Base-by-base conservation (phyloP, 208 protist genomes). In the Crithidia brevicula region DNA sequence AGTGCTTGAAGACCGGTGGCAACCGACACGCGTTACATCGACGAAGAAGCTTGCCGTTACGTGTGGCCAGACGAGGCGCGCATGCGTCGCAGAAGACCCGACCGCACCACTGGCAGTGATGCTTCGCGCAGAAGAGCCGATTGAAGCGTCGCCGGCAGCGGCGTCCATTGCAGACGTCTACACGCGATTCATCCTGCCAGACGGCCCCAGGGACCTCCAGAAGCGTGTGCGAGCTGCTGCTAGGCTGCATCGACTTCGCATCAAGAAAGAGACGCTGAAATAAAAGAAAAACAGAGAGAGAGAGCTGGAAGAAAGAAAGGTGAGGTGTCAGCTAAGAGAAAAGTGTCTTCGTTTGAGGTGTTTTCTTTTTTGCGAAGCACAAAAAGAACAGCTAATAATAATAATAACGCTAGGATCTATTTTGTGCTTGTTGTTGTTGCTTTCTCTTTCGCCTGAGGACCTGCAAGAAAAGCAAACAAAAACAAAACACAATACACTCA, bases 51-150 rank as follows among this genome's bases (percentile, higher is more conserved):
- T 64, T 52, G 9, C 64, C 68, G 1, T 72, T 30, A 18, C 61
- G 50, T 27, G 30, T 6, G 0, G 63, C 13, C 30, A 33, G 70
- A 8, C 60, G 62, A 11, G 86, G 83, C 28, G 85, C 83, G 43
- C 91, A 96, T 13, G 65, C 30, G 18, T 80, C 73, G 66, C 88
- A 96, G 65, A 90, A 96, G 27, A 93, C 74, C 38, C 62, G 59
- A 0, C 91, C 91, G 63, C 91, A 96, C 83, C 80, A 93, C 4
- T 84, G 81, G 59, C 91, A 96, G 76, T 93, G 85, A 36, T 96
- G 87, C 54, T 82, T 82, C 1, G 52, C 50, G 49, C 28, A 90
- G 60, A 49, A 85, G 30, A 45, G 66, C 28, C 57, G 86, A 67
- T 76, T 56, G 36, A 77, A 88, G 30, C 72, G 45, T 6, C 72